Evolutionary conservation across 2,329 filamentous ascomycete species (phyloP).

Genomic region (Penicillium sp.): DNA sequence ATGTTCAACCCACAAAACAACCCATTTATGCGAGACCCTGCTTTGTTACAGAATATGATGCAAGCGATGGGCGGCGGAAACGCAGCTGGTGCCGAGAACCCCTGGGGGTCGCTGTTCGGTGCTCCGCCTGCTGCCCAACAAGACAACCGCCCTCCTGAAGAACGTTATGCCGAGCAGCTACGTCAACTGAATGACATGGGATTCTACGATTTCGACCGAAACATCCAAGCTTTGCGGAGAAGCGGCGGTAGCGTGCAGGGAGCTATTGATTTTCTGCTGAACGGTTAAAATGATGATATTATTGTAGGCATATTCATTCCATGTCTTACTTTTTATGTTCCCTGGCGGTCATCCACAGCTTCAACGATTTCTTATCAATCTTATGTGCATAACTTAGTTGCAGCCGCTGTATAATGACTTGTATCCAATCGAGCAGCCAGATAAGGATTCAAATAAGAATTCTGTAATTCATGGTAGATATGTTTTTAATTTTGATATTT

Average conservation of each 20-base stretch:
- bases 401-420: slow-evolving; percentile 3
- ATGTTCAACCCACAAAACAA: slow-evolving; percentile 46
- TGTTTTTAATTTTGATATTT: too few species aligned
- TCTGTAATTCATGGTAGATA: too few species aligned
- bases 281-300: slow-evolving; percentile 25
- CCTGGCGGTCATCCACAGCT: not conserved
- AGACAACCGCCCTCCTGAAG: slow-evolving; percentile 88
- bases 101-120: slow-evolving; percentile 50
- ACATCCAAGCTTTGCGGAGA: slow-evolving; percentile 80
- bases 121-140: slow-evolving; percentile 52
- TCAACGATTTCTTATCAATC: not conserved
- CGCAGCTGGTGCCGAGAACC: slow-evolving; percentile 31
- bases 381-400: slow-evolving; percentile 5
- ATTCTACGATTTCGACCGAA: slow-evolving; percentile 93
- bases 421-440: too few species aligned
- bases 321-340: not conserved
- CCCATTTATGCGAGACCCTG: slow-evolving; percentile 58
- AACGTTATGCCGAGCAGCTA: slow-evolving; percentile 84
- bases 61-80: slow-evolving; percentile 42
- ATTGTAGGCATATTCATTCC: not conserved
- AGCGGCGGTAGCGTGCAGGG: slow-evolving; percentile 93
- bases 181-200: slow-evolving; percentile 98
- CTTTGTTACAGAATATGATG: slow-evolving; percentile 56
- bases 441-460: too few species aligned
- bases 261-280: slow-evolving; percentile 46